A percentile compares a stretch with the other conserved stretches of the same genome.
Conservation (phyloP, 345 rosid species). For the Laguncularia racemosa region DNA sequence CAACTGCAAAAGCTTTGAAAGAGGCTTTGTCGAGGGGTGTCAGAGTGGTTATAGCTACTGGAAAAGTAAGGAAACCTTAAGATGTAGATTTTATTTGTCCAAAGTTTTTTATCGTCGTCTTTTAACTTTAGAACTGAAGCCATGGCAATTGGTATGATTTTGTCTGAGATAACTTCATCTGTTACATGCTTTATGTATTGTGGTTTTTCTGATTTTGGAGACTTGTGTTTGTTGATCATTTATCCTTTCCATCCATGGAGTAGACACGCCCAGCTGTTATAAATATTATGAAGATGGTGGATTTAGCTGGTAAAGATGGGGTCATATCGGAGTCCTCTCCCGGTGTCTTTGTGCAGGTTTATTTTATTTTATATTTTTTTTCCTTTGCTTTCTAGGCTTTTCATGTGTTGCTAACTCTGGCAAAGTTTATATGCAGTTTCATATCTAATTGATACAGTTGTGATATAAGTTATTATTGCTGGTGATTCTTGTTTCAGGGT, state of each 20-base stretch:
- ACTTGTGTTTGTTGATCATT: not conserved
- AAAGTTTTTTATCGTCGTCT: too few species aligned
- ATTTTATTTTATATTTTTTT: too few species aligned
- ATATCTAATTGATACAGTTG: not conserved
- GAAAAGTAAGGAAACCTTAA: slow-evolving; percentile 47
- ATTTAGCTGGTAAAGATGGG: slow-evolving; percentile 71
- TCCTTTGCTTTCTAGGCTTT: slow-evolving; percentile 1
- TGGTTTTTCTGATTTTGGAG: not conserved
- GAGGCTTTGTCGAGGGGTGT: slow-evolving; percentile 84
- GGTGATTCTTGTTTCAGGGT: slow-evolving; percentile 48
- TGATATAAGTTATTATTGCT: not conserved
- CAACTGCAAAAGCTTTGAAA: slow-evolving; percentile 70
- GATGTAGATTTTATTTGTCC: not conserved
- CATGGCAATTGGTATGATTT: too few species aligned
- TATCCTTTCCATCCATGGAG: slow-evolving; percentile 15
- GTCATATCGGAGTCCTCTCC: slow-evolving; percentile 72
- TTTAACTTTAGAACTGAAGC: too few species aligned
- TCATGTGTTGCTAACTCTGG: not conserved
- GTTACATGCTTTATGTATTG: too few species aligned
- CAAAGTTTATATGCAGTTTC: slow-evolving; percentile 4
- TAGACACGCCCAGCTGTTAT: slow-evolving; percentile 81
- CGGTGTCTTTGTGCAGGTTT: slow-evolving; percentile 94
- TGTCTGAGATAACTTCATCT: too few species aligned
- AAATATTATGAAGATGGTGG: slow-evolving; percentile 47
- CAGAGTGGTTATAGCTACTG: slow-evolving; percentile 91